Base-by-base conservation (phyloP, 2,329 filamentous ascomycete genomes). In the Paraphaeosphaeria sporulosa region DNA sequence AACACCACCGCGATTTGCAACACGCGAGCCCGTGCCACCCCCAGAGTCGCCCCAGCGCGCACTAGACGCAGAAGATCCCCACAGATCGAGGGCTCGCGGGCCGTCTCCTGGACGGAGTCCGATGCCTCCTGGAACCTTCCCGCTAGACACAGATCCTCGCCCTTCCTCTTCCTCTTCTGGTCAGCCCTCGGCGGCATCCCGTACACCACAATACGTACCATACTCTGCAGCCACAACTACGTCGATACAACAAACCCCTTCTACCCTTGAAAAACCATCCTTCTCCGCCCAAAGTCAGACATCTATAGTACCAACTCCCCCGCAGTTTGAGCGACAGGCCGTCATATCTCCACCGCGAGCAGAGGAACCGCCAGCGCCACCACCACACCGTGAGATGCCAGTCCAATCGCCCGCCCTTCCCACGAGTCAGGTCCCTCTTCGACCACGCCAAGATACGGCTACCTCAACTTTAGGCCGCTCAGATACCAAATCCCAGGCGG, bases 401-500 rank as follows among this genome's bases (percentile, higher is more conserved):
- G n/a, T n/a, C n/a, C n/a, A n/a, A n/a, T n/a, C 64, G 21, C 60
- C 62, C 27, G 48, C 58, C 10, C 49, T 62, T 46, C 54, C 57
- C 46, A 58, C 40, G 34, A 62, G 17, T 21, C 68, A 70, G 13
- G 38, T 59, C 12, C 66, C 68, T 8, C 51, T 64, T 17, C 59
- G 62, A n/a, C 65, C 64, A 19, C 64, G 65, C 38, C 70, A 66
- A 38, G 69, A 71, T 8, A 55, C 63, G 6, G 61, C 59, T 7
- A 52, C 60, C 15, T 51, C 53, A 4, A 51, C 66, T 23, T 65
- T 76, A 5, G 63, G 56, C 49, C 71, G 72, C 25, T 76, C 75
- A 3, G 74, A 77, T 50, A 76, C 75, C 2, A 72, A 59, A 53
- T 59, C 71, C 19, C 67, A 74, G 30, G 73, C 69, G 7, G 75